A percentile compares a stretch with the other conserved stretches of the same genome.
phyloP scores from a whole-genome alignment of 257 asterid species.

The Solanum corneliomulleri region DNA sequence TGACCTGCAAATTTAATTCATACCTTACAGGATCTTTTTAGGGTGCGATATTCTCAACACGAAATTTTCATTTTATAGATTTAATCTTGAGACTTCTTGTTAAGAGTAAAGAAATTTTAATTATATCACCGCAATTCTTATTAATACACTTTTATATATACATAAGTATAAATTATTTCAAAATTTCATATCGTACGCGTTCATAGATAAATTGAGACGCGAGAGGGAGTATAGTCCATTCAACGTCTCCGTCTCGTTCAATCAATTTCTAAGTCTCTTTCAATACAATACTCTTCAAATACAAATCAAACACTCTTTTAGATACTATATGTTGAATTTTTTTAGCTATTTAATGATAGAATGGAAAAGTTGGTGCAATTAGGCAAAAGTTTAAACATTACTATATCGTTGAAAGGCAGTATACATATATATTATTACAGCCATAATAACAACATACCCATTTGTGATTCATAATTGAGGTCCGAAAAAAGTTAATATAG shows the following conservation, averaged over 20 bases:
- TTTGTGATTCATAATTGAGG: neutral
- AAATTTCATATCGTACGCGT: neutral
- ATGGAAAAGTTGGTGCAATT: neutral
- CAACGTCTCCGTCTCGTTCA: conserved; percentile 17
- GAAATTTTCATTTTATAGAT: fast-evolving
- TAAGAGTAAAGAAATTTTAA: neutral
- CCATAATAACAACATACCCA: neutral
- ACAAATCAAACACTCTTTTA: conserved; percentile 13
- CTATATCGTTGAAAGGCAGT: neutral
- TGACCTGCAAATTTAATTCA: fast-evolving
- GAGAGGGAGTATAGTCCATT: neutral
- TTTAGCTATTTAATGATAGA: neutral
- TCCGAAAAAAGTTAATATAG: no score
- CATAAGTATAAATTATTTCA: neutral
- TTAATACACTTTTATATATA: neutral
- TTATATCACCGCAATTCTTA: neutral
- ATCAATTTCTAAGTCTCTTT: neutral
- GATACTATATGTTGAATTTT: conserved; percentile 9
- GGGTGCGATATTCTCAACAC: fast-evolving
- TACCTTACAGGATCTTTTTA: fast-evolving
- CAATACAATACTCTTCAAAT: neutral
- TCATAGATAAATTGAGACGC: neutral
- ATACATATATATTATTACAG: neutral
- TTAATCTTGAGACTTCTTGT: neutral
- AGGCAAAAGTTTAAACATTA: neutral